Evolutionary conservation across 352 stramenopile species (phyloP).

Genomic region (Phytophthora constricta): DNA sequence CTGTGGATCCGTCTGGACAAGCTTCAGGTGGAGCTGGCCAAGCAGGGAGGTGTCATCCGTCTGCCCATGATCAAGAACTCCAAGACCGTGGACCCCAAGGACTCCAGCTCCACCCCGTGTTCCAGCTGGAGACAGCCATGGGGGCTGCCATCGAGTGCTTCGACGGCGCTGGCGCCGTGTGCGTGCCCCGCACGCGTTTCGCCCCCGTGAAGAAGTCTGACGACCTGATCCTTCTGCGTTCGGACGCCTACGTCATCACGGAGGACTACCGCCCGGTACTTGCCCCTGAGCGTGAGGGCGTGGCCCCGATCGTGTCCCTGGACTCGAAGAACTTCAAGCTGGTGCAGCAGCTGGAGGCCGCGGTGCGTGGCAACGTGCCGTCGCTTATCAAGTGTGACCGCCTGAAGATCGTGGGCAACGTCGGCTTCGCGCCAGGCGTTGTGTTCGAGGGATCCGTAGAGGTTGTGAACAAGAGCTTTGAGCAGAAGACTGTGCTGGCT

Average conservation of each 20-base stretch:
- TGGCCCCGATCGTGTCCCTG: constrained; percentile 94
- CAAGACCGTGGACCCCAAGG: constrained; percentile 90
- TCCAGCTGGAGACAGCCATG: constrained; percentile 89
- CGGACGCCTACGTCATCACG: constrained; percentile 98
- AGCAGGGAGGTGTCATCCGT: constrained; percentile 82
- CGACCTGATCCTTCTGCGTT: constrained; percentile 93
- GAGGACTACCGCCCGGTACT: constrained; percentile 95
- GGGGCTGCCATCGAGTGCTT: constrained; percentile 91
- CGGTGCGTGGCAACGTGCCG: constrained; percentile 92
- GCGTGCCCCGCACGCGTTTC: constrained; percentile 88
- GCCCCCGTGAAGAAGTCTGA: constrained; percentile 91
- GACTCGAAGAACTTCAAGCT: constrained; percentile 99
- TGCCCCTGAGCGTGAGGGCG: constrained; percentile 92
- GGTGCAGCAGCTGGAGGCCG: constrained; percentile 96
- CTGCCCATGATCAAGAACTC: constrained; percentile 91
- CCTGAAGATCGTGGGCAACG: constrained; percentile 95
- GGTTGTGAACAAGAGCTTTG: constrained; percentile 95
- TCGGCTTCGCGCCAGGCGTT: constrained; percentile 92
- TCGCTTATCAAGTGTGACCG: constrained; percentile 96
- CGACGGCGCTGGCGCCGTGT: constrained; percentile 85
- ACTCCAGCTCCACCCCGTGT: constrained; percentile 86
- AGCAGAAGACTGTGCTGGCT: constrained; percentile 95
- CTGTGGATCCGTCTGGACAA: constrained; percentile 91
- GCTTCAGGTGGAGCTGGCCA: constrained; percentile 78
- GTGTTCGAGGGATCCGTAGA: constrained; percentile 94